phyloP scores from a whole-genome alignment of 179 eudicot species.

The Drosera spatulata region DNA sequence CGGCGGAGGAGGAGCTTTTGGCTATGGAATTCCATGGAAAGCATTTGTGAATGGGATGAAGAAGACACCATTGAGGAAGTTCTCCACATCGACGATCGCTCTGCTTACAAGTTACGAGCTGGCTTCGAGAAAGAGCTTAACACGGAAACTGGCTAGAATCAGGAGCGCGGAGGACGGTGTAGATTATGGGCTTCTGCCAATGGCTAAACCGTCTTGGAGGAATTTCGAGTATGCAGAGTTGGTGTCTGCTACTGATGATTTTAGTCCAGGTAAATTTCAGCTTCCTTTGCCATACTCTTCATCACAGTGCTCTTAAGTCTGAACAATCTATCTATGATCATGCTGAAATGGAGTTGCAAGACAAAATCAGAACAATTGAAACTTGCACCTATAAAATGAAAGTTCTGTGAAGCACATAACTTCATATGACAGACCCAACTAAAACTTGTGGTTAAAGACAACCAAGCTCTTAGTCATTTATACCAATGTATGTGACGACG shows the following conservation, averaged over 20 bases:
- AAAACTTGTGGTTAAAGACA: too few relatives aligned
- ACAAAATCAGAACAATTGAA: too few relatives aligned
- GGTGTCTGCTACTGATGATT: slow-evolving; percentile 60
- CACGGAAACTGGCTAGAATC: slow-evolving; percentile 36
- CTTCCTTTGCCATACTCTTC: too few relatives aligned
- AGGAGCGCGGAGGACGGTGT: slow-evolving; percentile 37
- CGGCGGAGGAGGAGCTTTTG: background rate
- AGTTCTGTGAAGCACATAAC: too few relatives aligned
- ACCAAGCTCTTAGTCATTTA: too few relatives aligned
- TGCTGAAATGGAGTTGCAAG: background rate
- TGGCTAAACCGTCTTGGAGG: slow-evolving; percentile 70
- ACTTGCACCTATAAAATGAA: too few relatives aligned
- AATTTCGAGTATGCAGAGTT: slow-evolving; percentile 58
- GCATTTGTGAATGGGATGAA: slow-evolving; percentile 28
- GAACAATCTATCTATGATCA: too few relatives aligned
- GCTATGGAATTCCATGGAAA: slow-evolving; percentile 35
- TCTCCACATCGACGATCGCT: slow-evolving; percentile 47
- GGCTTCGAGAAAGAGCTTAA: slow-evolving; percentile 28
- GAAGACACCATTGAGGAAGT: slow-evolving; percentile 34
- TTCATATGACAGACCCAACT: too few relatives aligned
- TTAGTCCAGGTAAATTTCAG: slow-evolving; percentile 43
- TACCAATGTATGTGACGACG: too few relatives aligned
- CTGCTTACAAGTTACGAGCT: slow-evolving; percentile 35
- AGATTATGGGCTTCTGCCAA: slow-evolving; percentile 27
- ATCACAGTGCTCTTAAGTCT: background rate